A percentile compares a stretch with the other conserved stretches of the same genome.
Evolutionary conservation across 768 basidiomycete genomes (phyloP).

Genomic region (Termitomyces heimii): DNA sequence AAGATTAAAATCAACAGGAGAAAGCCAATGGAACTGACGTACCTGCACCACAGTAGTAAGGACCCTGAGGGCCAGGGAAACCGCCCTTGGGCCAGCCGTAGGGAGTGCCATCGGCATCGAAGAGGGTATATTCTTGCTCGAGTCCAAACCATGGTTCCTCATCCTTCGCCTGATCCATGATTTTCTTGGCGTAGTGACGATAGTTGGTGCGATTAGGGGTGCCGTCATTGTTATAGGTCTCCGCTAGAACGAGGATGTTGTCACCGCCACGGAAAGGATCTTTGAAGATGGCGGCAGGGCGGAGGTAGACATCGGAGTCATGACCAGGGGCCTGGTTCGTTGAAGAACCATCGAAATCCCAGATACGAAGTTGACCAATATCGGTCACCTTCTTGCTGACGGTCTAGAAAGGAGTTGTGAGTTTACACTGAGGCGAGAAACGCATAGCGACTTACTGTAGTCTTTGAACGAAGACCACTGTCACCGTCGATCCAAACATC

Average conservation of each 20-base stretch:
- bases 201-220: constrained; percentile 96
- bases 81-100: constrained; percentile 98
- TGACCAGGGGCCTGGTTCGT: constrained; percentile 94
- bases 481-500: constrained; percentile 99
- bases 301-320: constrained; percentile 98
- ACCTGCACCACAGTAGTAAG: constrained; percentile 99
- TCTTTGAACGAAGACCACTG: constrained; percentile 92
- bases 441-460: constrained; percentile 58
- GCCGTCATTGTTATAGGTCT: constrained; percentile 98
- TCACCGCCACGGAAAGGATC: constrained; percentile 99
- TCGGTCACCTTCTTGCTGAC: constrained; percentile 81
- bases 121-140: constrained; percentile 98
- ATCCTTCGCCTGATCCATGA: constrained; percentile 89
- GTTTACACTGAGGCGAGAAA: constrained; percentile 1
- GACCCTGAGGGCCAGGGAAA: constrained; percentile 99
- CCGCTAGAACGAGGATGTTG: constrained; percentile 96
- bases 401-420: constrained; percentile 47
- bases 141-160: constrained; percentile 92
- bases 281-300: constrained; percentile 95
- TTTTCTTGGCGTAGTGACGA: constrained; percentile 90
- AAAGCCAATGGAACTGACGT: constrained; percentile 19
- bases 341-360: constrained; percentile 99
- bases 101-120: constrained; percentile 86
- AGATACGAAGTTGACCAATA: constrained; percentile 88
- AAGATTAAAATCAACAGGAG: not conserved